Evolutionary conservation across 345 rosid species (phyloP).

Genomic region (Mercurialis annua): DNA sequence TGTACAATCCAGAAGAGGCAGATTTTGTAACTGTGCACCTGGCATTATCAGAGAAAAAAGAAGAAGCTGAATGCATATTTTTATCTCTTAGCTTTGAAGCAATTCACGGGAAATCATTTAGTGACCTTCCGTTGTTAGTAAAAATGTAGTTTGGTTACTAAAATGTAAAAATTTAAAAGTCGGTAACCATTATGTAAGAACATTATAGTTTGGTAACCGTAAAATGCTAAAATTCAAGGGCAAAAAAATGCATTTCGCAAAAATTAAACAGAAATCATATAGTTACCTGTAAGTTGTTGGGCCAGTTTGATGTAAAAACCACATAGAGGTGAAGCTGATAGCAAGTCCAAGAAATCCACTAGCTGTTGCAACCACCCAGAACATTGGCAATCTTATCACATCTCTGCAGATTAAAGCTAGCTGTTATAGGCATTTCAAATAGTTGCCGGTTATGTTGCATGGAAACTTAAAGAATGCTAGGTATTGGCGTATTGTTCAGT

Average conservation of each 20-base stretch:
- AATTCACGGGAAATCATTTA: too few relatives aligned
- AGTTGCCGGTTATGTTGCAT: neutral
- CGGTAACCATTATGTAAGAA: too few relatives aligned
- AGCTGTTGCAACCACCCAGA: constrained; percentile 82
- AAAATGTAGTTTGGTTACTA: too few relatives aligned
- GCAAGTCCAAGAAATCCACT: constrained; percentile 91
- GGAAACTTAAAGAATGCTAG: too few relatives aligned
- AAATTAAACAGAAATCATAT: neutral
- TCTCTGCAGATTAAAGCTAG: constrained; percentile 44
- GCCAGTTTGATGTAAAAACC: constrained; percentile 94
- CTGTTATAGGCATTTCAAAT: constrained; percentile 7
- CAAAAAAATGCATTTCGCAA: too few relatives aligned
- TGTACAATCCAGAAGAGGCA: neutral
- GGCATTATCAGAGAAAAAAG: neutral
- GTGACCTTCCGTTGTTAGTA: too few relatives aligned
- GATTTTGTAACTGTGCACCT: neutral
- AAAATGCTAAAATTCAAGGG: too few relatives aligned
- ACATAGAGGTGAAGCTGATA: constrained; percentile 92
- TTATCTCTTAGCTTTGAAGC: too few relatives aligned
- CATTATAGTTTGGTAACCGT: too few relatives aligned
- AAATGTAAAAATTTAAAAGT: too few relatives aligned
- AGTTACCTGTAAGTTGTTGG: constrained; percentile 83
- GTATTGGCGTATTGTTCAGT: too few relatives aligned
- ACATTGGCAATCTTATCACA: constrained; percentile 61
- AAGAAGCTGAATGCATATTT: too few relatives aligned